A percentile compares a stretch with the other conserved stretches of the same genome.
Conservation (phyloP, 2,329 filamentous ascomycete genomes). For the Sphaerulina musiva region DNA sequence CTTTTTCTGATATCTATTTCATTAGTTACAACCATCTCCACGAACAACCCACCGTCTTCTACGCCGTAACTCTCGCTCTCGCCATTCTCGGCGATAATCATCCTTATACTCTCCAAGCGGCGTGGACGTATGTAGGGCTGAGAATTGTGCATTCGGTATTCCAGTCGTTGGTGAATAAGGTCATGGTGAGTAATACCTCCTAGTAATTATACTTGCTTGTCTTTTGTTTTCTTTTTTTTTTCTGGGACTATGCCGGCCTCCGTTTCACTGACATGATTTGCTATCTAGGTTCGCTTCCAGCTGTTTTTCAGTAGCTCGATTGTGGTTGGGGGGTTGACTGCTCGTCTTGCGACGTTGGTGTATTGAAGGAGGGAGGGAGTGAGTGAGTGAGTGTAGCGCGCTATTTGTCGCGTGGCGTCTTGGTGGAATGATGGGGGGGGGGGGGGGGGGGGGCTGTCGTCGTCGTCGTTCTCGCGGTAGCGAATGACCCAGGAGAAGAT, state of each 20-base stretch:
- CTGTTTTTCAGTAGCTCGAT: background rate
- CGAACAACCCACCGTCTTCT: constrained; percentile 35
- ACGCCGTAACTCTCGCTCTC: constrained; percentile 36
- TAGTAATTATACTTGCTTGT: no score
- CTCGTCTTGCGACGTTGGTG: background rate
- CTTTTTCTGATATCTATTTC: no score
- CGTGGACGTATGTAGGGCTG: constrained; percentile 41
- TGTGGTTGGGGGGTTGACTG: background rate
- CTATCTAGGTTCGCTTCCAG: background rate
- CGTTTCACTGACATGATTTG: background rate
- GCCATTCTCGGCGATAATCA: constrained; percentile 28
- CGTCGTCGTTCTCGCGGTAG: no score
- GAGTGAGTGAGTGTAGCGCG: no score
- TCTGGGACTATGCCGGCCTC: no score
- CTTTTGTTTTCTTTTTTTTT: no score
- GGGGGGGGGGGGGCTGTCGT: no score
- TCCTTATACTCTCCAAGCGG: constrained; percentile 23
- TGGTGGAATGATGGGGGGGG: no score
- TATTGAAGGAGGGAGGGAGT: background rate
- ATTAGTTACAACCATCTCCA: constrained; percentile 22
- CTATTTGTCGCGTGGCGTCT: no score
- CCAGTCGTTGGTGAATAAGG: constrained; percentile 35
- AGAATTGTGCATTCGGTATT: constrained; percentile 39
- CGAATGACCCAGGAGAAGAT: no score
- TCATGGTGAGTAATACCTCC: constrained; percentile 22